phyloP scores from a whole-genome alignment of 306 rosid species.

The Glycine tomentella region DNA sequence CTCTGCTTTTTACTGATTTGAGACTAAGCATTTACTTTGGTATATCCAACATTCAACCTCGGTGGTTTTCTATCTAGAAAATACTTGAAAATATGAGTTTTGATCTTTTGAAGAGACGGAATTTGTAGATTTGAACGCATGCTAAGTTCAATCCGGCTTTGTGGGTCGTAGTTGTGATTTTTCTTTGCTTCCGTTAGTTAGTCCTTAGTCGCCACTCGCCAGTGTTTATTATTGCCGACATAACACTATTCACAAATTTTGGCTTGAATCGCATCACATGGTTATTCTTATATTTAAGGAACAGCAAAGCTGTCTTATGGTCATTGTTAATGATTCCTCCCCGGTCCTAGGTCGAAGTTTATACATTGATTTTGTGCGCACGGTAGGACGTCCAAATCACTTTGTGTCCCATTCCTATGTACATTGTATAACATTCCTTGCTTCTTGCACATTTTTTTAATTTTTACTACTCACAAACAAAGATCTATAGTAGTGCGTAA shows the following conservation, averaged over 20 bases:
- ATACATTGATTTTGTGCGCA: constrained; percentile 44
- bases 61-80: constrained; percentile 7
- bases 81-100: constrained; percentile 9
- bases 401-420: constrained; percentile 40
- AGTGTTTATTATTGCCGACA: constrained; percentile 50
- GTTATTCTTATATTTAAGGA: constrained; percentile 45
- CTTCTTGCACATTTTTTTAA: constrained; percentile 1
- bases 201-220: not conserved
- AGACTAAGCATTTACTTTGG: constrained; percentile 40
- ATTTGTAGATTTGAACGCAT: constrained; percentile 8
- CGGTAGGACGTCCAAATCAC: constrained; percentile 49
- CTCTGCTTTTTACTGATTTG: constrained; percentile 37
- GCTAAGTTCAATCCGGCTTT: constrained; percentile 28
- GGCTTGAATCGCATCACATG: constrained; percentile 45
- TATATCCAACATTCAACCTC: constrained; percentile 33
- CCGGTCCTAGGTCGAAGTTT: constrained; percentile 35
- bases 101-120: constrained; percentile 23
- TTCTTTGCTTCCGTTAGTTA: constrained; percentile 19
- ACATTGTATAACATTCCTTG: not conserved
- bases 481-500: constrained; percentile 25
- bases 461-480: constrained; percentile 16
- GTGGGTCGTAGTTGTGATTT: constrained; percentile 22
- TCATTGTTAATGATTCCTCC: constrained; percentile 37
- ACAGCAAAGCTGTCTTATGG: constrained; percentile 30
- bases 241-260: constrained; percentile 25